These are phyloP conservation scores for Candida pini DNA, from an alignment of 805 yeast species.

Conservation along the genomic window DNA sequence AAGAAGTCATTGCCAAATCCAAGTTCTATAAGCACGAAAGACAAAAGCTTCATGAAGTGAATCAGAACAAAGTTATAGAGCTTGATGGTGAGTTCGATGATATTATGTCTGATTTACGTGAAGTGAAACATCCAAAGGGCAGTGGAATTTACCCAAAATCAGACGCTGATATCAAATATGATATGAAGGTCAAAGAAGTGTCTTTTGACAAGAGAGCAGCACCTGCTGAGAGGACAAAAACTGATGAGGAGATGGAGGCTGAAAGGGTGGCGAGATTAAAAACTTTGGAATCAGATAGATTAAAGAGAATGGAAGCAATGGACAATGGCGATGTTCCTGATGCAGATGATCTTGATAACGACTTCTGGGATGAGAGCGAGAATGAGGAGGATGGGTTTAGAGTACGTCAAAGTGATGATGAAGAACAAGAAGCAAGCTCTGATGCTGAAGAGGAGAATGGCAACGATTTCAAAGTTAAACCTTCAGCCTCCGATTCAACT, in stretches of 20 bases:
- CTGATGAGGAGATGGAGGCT: slow-evolving; percentile 59
- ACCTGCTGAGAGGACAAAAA: slow-evolving; percentile 77
- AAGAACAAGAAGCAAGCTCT: slow-evolving; percentile 27
- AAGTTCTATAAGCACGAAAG: slow-evolving; percentile 73
- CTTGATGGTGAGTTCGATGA: slow-evolving; percentile 72
- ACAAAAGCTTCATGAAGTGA: slow-evolving; percentile 55
- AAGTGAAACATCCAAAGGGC: slow-evolving; percentile 17
- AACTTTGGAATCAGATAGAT: slow-evolving; percentile 61
- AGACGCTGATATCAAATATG: slow-evolving; percentile 49
- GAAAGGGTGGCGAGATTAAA: slow-evolving; percentile 59
- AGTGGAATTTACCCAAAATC: slow-evolving; percentile 31
- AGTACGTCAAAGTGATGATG: slow-evolving; percentile 38
- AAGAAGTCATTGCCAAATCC: slow-evolving; percentile 78
- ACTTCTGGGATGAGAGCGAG: slow-evolving; percentile 59
- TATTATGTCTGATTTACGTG: slow-evolving; percentile 41
- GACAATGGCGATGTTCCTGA: slow-evolving; percentile 35
- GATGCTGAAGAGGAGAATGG: slow-evolving; percentile 17
- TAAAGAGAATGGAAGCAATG: slow-evolving; percentile 69
- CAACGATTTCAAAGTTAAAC: slow-evolving; percentile 5
- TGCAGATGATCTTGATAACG: slow-evolving; percentile 67
- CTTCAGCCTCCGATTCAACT: slow-evolving; percentile 11
- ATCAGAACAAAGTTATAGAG: slow-evolving; percentile 56
- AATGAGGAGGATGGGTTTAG: slow-evolving; percentile 39
- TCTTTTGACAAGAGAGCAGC: slow-evolving; percentile 70
- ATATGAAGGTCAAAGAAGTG: slow-evolving; percentile 58